Conservation (phyloP, 2,329 filamentous ascomycete genomes). For the Colletotrichum eremochloae region DNA sequence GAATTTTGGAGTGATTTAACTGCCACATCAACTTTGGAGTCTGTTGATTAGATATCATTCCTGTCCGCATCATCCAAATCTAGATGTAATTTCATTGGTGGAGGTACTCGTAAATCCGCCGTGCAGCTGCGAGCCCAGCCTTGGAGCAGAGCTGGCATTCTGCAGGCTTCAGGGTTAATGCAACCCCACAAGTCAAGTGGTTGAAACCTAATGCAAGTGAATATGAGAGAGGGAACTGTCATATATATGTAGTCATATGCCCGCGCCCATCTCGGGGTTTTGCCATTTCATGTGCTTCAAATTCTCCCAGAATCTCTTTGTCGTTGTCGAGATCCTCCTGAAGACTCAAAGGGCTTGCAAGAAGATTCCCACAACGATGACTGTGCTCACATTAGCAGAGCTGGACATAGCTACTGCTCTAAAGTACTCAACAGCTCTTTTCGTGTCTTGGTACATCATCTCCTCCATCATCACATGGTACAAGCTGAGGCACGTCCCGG, state of each 20-base stretch:
- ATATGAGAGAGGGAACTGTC: background rate
- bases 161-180: slow-evolving; percentile 1
- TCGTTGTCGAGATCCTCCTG: background rate
- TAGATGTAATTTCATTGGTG: no score
- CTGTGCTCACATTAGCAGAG: background rate
- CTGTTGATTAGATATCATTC: no score
- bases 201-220: background rate
- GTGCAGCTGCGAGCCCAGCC: no score
- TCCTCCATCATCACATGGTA: slow-evolving; percentile 42
- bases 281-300: background rate
- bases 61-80: no score
- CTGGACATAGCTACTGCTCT: background rate
- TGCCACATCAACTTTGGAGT: no score
- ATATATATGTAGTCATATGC: background rate
- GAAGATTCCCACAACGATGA: background rate
- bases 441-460: slow-evolving; percentile 38
- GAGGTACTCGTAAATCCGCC: no score
- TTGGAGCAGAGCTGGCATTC: background rate
- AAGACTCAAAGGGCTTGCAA: background rate
- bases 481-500: slow-evolving; percentile 5
- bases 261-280: background rate
- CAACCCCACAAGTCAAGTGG: background rate
- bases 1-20: no score
- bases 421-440: background rate
- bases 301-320: background rate